Conservation (phyloP, 768 basidiomycete species). For the Mycena maculata region DNA sequence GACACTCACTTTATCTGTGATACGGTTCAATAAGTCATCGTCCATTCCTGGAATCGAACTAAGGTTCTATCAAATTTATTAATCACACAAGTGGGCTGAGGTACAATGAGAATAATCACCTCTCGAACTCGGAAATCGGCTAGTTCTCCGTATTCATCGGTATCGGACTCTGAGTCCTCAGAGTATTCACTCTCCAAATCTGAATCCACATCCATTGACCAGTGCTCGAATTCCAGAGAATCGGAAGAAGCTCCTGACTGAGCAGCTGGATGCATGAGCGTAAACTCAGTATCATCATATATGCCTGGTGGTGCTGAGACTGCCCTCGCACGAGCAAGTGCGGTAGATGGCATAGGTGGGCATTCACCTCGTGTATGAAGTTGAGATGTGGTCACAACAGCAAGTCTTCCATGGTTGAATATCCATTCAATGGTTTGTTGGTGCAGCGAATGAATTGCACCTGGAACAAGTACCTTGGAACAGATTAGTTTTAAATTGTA, state of each 20-base stretch:
- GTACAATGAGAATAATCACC: no score
- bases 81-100: no score
- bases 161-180: not conserved
- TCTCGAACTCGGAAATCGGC: no score
- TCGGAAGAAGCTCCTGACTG: no score
- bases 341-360: not conserved
- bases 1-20: no score
- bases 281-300: not conserved
- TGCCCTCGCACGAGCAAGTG: not conserved
- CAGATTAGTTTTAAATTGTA: not conserved
- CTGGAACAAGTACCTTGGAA: constrained; percentile 2
- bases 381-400: constrained; percentile 1
- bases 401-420: not conserved
- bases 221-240: not conserved
- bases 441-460: constrained; percentile 1
- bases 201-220: not conserved
- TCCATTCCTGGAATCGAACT: no score
- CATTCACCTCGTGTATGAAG: not conserved
- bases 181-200: not conserved
- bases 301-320: not conserved
- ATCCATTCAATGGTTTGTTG: constrained; percentile 12
- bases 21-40: no score
- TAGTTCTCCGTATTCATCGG: not conserved
- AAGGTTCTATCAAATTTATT: no score
- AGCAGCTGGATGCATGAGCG: not conserved